Evolutionary conservation across 2,329 filamentous ascomycete genomes (phyloP), one percentile per base, ranked within the genome.

Genomic region (Acrocalymma vagum): DNA sequence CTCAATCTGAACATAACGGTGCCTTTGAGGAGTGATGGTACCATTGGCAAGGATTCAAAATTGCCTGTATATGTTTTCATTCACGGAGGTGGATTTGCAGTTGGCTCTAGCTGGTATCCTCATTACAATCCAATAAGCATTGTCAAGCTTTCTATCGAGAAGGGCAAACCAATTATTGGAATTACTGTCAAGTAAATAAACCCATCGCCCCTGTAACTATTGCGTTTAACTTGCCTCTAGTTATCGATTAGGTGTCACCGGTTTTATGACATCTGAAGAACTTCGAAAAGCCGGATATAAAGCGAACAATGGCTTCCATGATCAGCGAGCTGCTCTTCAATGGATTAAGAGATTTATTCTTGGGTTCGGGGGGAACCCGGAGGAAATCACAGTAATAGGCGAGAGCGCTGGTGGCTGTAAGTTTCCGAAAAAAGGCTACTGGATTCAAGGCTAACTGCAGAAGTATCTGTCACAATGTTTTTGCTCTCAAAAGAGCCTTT

Each of bases 1-100:
- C 60, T 83, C 16, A 80, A 78, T 32, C 59, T 82, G 13, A 81
- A 80, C 44, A 74, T 82, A 31, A 74, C 75, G 0, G 65, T 76
- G 0, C 78, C 79, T 1, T 30, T 50, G 3, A 33, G 29, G 14
- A 50, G 51, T 11, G 41, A 56, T 42, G 60, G 58, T 1, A 25
- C 25, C 3, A 50, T 65, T 10, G 44, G 55, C 18, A 27, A 41
- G 3, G 48, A 43, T 4, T 58, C 62, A 9, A 71, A 69, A 5
- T 61, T 81, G 2, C 79, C 79, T 0, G 78, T 81, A 0, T 67
- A 80, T 25, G 69, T 78, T 2, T 80, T 79, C 47, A 71, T 82
- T 4, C 78, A 82, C 43, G 79, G 79, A 0, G 78, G 79, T 9
- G 79, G 75, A 0, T 75, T 78, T 32, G 60, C 64, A 3, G 67